Conservation (phyloP, 306 rosid species). For the Nissolia schottii region DNA sequence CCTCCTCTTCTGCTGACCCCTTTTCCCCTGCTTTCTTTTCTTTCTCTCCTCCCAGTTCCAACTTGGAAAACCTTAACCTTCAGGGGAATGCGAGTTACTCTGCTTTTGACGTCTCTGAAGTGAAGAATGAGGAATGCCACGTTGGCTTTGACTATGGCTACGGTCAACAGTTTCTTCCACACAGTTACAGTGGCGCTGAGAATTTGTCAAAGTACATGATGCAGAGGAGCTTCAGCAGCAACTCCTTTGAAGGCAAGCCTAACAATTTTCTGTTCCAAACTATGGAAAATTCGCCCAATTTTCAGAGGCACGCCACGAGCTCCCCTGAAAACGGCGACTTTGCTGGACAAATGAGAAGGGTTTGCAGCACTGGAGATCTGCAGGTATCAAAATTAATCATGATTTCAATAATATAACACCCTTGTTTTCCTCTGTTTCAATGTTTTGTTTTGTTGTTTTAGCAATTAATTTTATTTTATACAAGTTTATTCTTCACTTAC, state of each 20-base stretch:
- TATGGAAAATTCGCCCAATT: slow-evolving; percentile 40
- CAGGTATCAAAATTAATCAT: slow-evolving; percentile 51
- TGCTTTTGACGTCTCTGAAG: slow-evolving; percentile 35
- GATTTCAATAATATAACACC: background rate
- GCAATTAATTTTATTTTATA: background rate
- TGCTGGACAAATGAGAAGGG: slow-evolving; percentile 59
- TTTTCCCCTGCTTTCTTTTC: slow-evolving; percentile 38
- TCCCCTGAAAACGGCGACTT: slow-evolving; percentile 47
- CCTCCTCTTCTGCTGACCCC: slow-evolving; percentile 33
- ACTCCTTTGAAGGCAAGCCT: slow-evolving; percentile 56
- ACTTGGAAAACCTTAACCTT: slow-evolving; percentile 38
- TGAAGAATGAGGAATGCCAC: slow-evolving; percentile 63
- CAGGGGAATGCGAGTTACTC: slow-evolving; percentile 29
- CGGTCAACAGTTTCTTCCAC: slow-evolving; percentile 35
- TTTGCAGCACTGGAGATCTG: slow-evolving; percentile 84
- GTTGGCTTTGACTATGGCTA: slow-evolving; percentile 32
- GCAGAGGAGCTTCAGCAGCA: slow-evolving; percentile 72
- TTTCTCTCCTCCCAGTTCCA: slow-evolving; percentile 54
- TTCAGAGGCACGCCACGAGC: slow-evolving; percentile 37
- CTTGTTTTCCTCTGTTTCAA: background rate
- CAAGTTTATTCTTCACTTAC: background rate
- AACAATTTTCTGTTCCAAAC: slow-evolving; percentile 36
- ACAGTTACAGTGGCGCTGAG: slow-evolving; percentile 47
- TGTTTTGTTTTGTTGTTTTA: too few relatives aligned
- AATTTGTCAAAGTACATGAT: slow-evolving; percentile 49